These are phyloP conservation scores for Kwoniella sp. DNA, from an alignment of 768 basidiomycete genomes.

Conservation along the genomic window DNA sequence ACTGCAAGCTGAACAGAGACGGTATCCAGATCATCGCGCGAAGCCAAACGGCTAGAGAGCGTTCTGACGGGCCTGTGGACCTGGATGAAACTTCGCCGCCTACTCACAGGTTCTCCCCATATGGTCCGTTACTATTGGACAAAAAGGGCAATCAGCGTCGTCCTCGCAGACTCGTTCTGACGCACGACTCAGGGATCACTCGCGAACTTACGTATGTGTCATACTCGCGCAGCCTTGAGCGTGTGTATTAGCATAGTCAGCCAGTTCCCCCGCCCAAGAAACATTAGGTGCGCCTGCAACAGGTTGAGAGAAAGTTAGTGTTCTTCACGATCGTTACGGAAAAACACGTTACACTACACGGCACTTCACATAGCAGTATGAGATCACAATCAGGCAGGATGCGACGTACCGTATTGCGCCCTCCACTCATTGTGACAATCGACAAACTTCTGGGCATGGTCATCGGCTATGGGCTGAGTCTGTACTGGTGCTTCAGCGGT, in stretches of 20 bases:
- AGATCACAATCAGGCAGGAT: background rate
- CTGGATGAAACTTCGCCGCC: too few relatives aligned
- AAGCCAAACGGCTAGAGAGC: too few relatives aligned
- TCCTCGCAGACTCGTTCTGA: too few relatives aligned
- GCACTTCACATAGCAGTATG: too few relatives aligned
- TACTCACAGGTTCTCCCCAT: conserved; percentile 50
- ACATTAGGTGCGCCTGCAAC: conserved; percentile 61
- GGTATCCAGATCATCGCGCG: too few relatives aligned
- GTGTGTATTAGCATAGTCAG: conserved; percentile 68
- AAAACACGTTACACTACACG: too few relatives aligned
- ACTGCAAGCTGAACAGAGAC: background rate
- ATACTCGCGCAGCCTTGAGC: conserved; percentile 67
- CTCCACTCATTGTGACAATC: conserved; percentile 41
- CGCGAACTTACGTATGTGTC: conserved; percentile 59
- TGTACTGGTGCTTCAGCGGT: background rate
- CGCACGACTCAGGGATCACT: too few relatives aligned
- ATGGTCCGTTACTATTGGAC: conserved; percentile 25
- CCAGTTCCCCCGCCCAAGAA: conserved; percentile 67
- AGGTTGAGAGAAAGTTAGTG: too few relatives aligned
- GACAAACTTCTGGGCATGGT: conserved; percentile 24
- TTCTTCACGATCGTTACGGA: too few relatives aligned
- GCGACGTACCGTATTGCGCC: conserved; percentile 32
- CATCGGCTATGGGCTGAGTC: conserved; percentile 2
- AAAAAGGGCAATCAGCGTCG: background rate
- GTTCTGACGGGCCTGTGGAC: too few relatives aligned